Base-by-base conservation (phyloP, 768 basidiomycete species). In the Russula virescens region DNA sequence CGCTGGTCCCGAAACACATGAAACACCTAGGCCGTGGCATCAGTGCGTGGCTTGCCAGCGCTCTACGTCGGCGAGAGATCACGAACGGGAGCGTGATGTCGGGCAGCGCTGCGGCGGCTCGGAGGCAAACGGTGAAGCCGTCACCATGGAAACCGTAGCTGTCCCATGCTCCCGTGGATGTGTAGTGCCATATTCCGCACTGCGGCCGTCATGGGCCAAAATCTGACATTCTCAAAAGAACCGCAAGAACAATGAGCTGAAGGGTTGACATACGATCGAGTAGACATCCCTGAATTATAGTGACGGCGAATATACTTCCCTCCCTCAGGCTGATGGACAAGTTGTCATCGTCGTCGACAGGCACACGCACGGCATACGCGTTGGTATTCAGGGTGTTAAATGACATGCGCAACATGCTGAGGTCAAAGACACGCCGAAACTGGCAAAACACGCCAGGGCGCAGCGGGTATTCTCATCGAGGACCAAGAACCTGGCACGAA, bases 91-190 rank as follows among this genome's bases (percentile, higher is more conserved):
- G 34, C 3, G 19, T 3, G 19, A 58, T 47, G 13, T 13, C 56
- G 0, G 56, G 46, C 18, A 58, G 46, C 21, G 35, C 34, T 5
- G 34, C 34, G 5, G 56, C 75, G 16, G 73, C 75, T 51, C 71
- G 71, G 35, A 81, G 68, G 9, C 79, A 79, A 1, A 76, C 74
- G 3, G 79, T 73, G 71, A 89, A 89, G 2, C 86, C 88, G 68
- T 90, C 90, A 73, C 90, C 88, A 73, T 92, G 89, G 77, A 91
- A 90, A 19, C 88, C 89, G 68, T 89, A 90, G 60, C 82, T 82
- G 49, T 85, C 78, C 77, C 86, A 91, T 26, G 89, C 89, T 10
- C 88, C 87, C 2, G 77, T 86, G 69, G 74, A 82, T 8, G 84
- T 79, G 66, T 89, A 79, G 5, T 81, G 80, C 10, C 86, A 87